phyloP scores from a whole-genome alignment of 441 rosid genomes.

The Hura crepitans region DNA sequence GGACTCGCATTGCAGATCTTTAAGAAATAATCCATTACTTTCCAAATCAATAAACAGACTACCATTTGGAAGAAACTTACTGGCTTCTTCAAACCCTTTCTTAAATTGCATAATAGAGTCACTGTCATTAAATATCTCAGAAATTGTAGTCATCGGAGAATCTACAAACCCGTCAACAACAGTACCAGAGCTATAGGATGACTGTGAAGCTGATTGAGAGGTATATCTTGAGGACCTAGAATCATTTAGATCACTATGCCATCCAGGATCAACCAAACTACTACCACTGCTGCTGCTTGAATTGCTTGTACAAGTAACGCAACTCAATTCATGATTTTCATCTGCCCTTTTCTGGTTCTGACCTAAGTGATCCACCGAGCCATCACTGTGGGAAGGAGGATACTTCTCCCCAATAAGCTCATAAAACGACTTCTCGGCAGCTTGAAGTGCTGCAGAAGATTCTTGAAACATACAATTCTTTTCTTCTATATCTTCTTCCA shows the following conservation, averaged over 20 bases:
- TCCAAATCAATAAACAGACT: slow-evolving; percentile 37
- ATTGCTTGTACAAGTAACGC: slow-evolving; percentile 10
- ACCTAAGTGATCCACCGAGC: slow-evolving; percentile 13
- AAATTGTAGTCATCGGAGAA: slow-evolving; percentile 33
- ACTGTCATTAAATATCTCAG: slow-evolving; percentile 40
- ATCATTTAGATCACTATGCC: slow-evolving; percentile 28
- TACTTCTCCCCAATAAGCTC: slow-evolving; percentile 53
- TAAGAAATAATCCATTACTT: slow-evolving; percentile 25
- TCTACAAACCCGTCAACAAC: slow-evolving; percentile 25
- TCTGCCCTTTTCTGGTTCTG: slow-evolving; percentile 18
- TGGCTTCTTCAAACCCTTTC: slow-evolving; percentile 76
- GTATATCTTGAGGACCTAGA: slow-evolving; percentile 12
- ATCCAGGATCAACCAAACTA: slow-evolving; percentile 21
- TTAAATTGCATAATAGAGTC: slow-evolving; percentile 58
- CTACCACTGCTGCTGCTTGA: slow-evolving; percentile 18
- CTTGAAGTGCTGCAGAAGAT: slow-evolving; percentile 61
- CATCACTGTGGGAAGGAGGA: slow-evolving; percentile 26
- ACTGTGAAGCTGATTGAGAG: slow-evolving; percentile 31
- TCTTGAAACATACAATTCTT: slow-evolving; percentile 63
- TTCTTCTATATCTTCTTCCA: slow-evolving; percentile 77
- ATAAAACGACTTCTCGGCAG: slow-evolving; percentile 60
- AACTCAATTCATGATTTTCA: slow-evolving; percentile 20
- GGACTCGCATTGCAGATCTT: slow-evolving; percentile 20
- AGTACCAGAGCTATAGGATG: slow-evolving; percentile 34
- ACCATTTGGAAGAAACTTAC: slow-evolving; percentile 61